These are phyloP conservation scores for Metschnikowia baotianmanensis DNA, from an alignment of 805 yeast genomes.

Conservation along the genomic window DNA sequence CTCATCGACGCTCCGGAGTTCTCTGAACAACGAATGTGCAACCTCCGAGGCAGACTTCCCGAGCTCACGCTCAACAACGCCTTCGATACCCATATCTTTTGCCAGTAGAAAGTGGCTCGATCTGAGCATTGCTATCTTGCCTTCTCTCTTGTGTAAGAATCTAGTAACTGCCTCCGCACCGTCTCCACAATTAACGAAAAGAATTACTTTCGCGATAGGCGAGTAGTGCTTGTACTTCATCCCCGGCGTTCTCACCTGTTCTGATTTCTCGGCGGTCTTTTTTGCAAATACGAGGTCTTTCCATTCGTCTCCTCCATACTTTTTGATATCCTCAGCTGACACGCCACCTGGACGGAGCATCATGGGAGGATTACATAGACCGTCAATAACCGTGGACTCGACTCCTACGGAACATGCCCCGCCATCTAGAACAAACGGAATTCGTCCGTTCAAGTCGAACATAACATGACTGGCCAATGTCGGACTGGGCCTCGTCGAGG, in stretches of 20 bases:
- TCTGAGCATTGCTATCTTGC: constrained; percentile 53
- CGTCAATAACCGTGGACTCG: constrained; percentile 93
- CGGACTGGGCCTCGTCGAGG: constrained; percentile 93
- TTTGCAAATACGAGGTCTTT: constrained; percentile 58
- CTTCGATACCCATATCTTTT: constrained; percentile 16
- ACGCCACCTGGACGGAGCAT: constrained; percentile 93
- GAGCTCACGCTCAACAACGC: constrained; percentile 32
- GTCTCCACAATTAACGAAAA: constrained; percentile 53
- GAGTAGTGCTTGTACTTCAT: constrained; percentile 97
- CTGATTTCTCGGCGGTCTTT: constrained; percentile 59
- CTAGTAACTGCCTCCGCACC: constrained; percentile 35
- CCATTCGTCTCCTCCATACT: constrained; percentile 72
- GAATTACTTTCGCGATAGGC: constrained; percentile 78
- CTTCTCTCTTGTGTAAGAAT: constrained; percentile 20
- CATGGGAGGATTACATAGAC: constrained; percentile 80
- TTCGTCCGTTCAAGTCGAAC: constrained; percentile 73
- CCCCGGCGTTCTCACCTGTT: constrained; percentile 88
- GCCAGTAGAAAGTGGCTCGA: constrained; percentile 34
- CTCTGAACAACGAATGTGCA: constrained; percentile 70
- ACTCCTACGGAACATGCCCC: constrained; percentile 87
- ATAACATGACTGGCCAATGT: constrained; percentile 84
- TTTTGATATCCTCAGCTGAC: constrained; percentile 68
- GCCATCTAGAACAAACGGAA: constrained; percentile 87
- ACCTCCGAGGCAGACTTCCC: constrained; percentile 56
- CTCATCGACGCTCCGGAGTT: constrained; percentile 74